These are phyloP conservation scores for Colletotrichum incanum DNA, from an alignment of 2,329 filamentous ascomycete species.

Conservation along the genomic window DNA sequence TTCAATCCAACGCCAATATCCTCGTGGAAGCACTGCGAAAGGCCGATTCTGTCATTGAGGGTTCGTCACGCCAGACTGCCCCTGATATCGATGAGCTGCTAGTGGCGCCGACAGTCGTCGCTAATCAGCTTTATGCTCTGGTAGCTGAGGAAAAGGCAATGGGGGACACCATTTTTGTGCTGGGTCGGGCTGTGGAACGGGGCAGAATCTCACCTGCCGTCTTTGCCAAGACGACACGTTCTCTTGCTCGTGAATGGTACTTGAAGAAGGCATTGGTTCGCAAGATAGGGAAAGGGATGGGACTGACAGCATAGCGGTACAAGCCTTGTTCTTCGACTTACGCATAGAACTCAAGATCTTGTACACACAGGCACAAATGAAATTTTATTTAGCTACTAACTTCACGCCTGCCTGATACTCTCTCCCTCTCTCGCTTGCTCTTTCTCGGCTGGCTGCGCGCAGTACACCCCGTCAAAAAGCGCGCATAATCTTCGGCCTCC, in stretches of 20 bases:
- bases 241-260: constrained; percentile 84
- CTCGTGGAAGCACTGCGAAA: constrained; percentile 83
- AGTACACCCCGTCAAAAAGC: not conserved
- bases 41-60: constrained; percentile 83
- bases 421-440: too few species aligned
- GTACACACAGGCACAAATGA: not conserved
- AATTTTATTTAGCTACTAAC: not conserved
- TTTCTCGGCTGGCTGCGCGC: not conserved
- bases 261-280: constrained; percentile 85
- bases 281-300: constrained; percentile 86
- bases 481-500: not conserved
- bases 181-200: constrained; percentile 81
- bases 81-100: constrained; percentile 91
- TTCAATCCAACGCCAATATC: constrained; percentile 84
- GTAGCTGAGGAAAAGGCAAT: constrained; percentile 91
- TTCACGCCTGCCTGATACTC: not conserved
- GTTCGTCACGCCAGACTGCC: constrained; percentile 77
- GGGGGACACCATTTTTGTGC: constrained; percentile 87
- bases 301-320: constrained; percentile 59
- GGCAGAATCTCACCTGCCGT: constrained; percentile 80
- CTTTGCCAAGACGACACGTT: constrained; percentile 84
- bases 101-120: constrained; percentile 93
- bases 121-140: constrained; percentile 90
- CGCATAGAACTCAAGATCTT: not conserved
- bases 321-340: not conserved